phyloP scores from a whole-genome alignment of 2,329 filamentous ascomycete genomes.

The Aspergillus pseudoglaucus region DNA sequence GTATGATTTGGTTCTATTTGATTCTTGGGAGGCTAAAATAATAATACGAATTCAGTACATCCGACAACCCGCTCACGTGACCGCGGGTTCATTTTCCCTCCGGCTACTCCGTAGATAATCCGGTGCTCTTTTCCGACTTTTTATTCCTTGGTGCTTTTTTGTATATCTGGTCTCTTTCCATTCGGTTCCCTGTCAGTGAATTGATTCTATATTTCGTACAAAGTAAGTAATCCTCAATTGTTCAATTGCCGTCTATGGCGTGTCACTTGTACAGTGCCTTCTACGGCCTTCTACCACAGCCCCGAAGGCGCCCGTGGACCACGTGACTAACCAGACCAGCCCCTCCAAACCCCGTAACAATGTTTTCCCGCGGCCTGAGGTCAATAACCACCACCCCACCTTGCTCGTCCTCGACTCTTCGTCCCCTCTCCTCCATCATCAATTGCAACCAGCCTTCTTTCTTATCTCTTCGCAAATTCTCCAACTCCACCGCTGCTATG shows the following conservation, averaged over 20 bases:
- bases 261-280: too few species aligned
- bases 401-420: constrained; percentile 34
- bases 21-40: too few species aligned
- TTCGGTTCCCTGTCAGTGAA: not conserved
- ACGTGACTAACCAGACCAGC: constrained; percentile 23
- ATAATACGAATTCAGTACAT: too few species aligned
- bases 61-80: too few species aligned
- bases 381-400: constrained; percentile 41
- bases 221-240: too few species aligned
- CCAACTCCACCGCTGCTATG: constrained; percentile 68
- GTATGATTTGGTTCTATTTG: too few species aligned
- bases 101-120: constrained; percentile 1
- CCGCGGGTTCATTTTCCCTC: too few species aligned
- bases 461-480: constrained; percentile 47
- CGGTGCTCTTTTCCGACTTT: constrained; percentile 7
- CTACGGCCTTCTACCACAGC: too few species aligned
- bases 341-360: constrained; percentile 20
- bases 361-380: constrained; percentile 37
- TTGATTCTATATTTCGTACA: too few species aligned
- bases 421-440: constrained; percentile 28
- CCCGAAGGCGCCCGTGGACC: constrained; percentile 19
- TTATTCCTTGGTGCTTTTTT: constrained; percentile 17
- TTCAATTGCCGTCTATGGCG: too few species aligned
- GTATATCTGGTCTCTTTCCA: constrained; percentile 5
- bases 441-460: constrained; percentile 22